phyloP scores from a whole-genome alignment of 1,284 basidiomycete species.

The Trametes polyzona region DNA sequence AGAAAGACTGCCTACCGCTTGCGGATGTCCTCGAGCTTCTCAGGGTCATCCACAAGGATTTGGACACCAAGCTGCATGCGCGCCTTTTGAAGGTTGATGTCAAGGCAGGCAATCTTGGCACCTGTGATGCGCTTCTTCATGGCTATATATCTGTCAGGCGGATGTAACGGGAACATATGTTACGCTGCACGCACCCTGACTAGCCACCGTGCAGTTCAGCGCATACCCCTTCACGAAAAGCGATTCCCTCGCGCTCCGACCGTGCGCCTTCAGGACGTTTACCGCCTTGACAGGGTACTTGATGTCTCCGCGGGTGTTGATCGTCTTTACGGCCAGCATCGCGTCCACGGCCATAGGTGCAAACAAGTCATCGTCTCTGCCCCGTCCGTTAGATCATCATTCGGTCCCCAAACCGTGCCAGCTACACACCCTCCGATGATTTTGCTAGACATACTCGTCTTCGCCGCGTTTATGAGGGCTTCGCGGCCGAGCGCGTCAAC shows the following conservation, averaged over 20 bases:
- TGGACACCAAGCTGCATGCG: slow-evolving; percentile 99
- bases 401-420: neutral
- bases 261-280: slow-evolving; percentile 99
- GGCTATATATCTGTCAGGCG: slow-evolving; percentile 53
- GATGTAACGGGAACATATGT: neutral
- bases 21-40: slow-evolving; percentile 96
- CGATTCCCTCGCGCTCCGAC: slow-evolving; percentile 94
- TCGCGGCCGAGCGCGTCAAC: slow-evolving; percentile 92
- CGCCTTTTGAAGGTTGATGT: slow-evolving; percentile 97
- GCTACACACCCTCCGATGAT: slow-evolving; percentile 90
- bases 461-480: slow-evolving; percentile 94
- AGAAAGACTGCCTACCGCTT: slow-evolving; percentile 62
- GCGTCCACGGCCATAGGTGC: slow-evolving; percentile 99
- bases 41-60: slow-evolving; percentile 96
- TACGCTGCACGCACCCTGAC: slow-evolving; percentile 81
- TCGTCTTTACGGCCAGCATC: slow-evolving; percentile 96
- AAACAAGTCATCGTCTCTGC: slow-evolving; percentile 94
- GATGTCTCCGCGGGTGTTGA: slow-evolving; percentile 93
- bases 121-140: slow-evolving; percentile 96
- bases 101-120: slow-evolving; percentile 98
- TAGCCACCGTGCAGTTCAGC: slow-evolving; percentile 98
- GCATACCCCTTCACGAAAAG: slow-evolving; percentile 97
- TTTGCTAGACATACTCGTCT: slow-evolving; percentile 99
- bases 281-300: slow-evolving; percentile 99
- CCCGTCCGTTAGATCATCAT: slow-evolving; percentile 3